Base-by-base conservation (phyloP, 1,284 basidiomycete species). In the Puccinia novopanici region DNA sequence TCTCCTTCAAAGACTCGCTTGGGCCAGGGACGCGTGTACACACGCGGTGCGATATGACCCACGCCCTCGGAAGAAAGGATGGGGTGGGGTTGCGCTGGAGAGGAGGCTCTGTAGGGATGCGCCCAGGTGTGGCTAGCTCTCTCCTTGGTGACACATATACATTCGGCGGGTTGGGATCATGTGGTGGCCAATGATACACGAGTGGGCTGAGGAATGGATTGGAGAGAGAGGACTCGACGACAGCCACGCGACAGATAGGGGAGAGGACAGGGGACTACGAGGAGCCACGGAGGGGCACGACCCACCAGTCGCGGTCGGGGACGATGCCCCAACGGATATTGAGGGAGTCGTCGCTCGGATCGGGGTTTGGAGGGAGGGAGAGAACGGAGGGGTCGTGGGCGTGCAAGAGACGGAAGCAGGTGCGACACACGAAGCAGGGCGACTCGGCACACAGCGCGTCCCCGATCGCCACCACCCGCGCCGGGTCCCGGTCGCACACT, bases 361-460 rank as follows among this genome's bases (percentile, higher is more conserved):
- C 30, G n/a, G n/a, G 65, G 12, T 3, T n/a, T 22, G 13, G 45
- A 52, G 40, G 71, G 57, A 48, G 22, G 0, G 34, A 15, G 12
- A 24, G 8, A 30, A 22, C 10, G 27, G 12, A 1, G 0, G 67
- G 22, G 30, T 75, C 63, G 50, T 74, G 87, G 80, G 86, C 84
- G 10, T 92, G 91, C 88, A 93, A 90, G 81, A 86, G 87, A 81
- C 87, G 87, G 92, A 92, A 93, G 84, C 92, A 93, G 6, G 89
- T 88, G 5, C 84, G 87, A 84, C 92, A 93, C 65, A 93, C 84
- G 34, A 91, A 83, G 84, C 90, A 92, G 22, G 92, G 92, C 82
- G 89, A 92, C 84, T 93, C 91, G 13, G 91, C 91, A 6, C 93
- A 86, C 55, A 92, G 88, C 3, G 90, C 86, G 85, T 93, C 92